These are phyloP conservation scores for Fusarium citri DNA, from an alignment of 2,329 filamentous ascomycete species.

Conservation along the genomic window DNA sequence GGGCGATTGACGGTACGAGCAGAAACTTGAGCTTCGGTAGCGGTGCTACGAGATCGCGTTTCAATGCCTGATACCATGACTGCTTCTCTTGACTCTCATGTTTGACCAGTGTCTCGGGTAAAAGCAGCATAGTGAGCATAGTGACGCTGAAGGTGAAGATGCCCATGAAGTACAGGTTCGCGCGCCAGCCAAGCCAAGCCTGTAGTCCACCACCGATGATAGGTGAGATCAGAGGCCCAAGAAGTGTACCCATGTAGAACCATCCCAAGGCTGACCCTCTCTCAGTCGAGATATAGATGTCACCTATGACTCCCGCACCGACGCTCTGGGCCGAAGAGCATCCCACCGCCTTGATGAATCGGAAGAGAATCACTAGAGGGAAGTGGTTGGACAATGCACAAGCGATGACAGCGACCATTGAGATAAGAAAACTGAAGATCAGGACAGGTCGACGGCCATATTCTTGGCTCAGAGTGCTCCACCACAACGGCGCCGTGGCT, in stretches of 20 bases:
- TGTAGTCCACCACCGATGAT: neutral
- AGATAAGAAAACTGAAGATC: neutral
- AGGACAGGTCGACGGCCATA: neutral
- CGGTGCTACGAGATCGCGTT: neutral
- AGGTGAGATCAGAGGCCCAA: conserved; percentile 11
- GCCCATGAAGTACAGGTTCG: conserved; percentile 3
- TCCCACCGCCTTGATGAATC: neutral
- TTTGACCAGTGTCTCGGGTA: conserved; percentile 1
- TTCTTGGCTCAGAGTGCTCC: conserved; percentile 1
- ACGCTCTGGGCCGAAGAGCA: neutral
- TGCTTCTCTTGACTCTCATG: neutral
- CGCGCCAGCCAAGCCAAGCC: neutral
- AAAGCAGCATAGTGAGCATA: neutral
- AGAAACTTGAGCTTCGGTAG: neutral
- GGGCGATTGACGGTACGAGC: neutral
- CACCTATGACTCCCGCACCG: conserved; percentile 9
- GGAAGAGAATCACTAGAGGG: neutral
- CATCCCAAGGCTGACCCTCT: conserved; percentile 15
- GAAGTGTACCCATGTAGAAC: conserved; percentile 21
- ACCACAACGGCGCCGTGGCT: conserved; percentile 2
- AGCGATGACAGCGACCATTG: neutral
- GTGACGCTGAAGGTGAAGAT: neutral
- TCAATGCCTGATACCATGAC: neutral
- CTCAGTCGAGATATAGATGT: conserved; percentile 17
- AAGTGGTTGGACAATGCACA: neutral